Conservation (phyloP, 176 grass and related monocot genomes). For the Oryza meyeriana region DNA sequence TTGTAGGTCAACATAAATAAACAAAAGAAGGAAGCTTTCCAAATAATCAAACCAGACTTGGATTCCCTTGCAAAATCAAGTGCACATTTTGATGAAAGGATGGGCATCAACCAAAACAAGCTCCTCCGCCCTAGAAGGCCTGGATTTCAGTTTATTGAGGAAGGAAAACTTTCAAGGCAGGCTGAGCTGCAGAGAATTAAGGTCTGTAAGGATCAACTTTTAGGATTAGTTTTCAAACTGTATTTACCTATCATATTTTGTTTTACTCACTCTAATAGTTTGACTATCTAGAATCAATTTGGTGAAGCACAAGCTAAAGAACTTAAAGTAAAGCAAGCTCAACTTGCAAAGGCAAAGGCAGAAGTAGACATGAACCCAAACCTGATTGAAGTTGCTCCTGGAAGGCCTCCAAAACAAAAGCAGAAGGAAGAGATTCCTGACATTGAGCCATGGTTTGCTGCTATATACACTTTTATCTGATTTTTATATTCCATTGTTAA, state of each 20-base stretch:
- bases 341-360: conserved; percentile 86
- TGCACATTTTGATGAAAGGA: conserved; percentile 85
- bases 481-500: conserved; percentile 1
- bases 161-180: conserved; percentile 82
- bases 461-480: conserved; percentile 7
- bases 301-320: conserved; percentile 96
- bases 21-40: conserved; percentile 96
- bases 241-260: conserved; percentile 13
- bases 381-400: conserved; percentile 75
- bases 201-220: conserved; percentile 34
- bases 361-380: conserved; percentile 93
- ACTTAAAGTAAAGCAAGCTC: conserved; percentile 83
- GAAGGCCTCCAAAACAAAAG: conserved; percentile 71
- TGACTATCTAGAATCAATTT: conserved; percentile 77
- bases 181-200: conserved; percentile 92
- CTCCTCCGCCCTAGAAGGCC: conserved; percentile 83
- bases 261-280: conserved; percentile 21
- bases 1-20: conserved; percentile 95
- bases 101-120: conserved; percentile 90
- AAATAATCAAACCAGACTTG: conserved; percentile 96
- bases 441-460: conserved; percentile 90
- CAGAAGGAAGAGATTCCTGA: conserved; percentile 88
- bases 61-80: conserved; percentile 76
- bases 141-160: conserved; percentile 87
- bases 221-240: neutral